phyloP scores from a whole-genome alignment of 2,329 filamentous ascomycete genomes.

The Talaromyces verruculosus region DNA sequence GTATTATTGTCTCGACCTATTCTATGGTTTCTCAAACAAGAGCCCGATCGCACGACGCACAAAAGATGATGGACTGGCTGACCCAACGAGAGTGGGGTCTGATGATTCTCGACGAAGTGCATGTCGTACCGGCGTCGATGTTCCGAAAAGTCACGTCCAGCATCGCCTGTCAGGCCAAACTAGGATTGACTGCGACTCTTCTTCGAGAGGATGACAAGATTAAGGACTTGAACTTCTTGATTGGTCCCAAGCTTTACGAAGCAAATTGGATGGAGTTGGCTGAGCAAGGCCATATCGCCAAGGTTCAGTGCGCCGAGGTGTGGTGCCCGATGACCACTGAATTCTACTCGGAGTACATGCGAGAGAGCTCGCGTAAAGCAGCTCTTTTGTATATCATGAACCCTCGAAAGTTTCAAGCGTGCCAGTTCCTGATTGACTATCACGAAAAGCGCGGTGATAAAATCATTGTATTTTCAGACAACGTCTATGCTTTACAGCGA shows the following conservation, averaged over 20 bases:
- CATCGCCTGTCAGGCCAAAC: slow-evolving; percentile 92
- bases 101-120: slow-evolving; percentile 95
- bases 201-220: slow-evolving; percentile 98
- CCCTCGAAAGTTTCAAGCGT: slow-evolving; percentile 92
- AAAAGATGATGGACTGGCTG: slow-evolving; percentile 97
- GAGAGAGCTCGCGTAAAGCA: slow-evolving; percentile 65
- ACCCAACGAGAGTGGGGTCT: slow-evolving; percentile 89
- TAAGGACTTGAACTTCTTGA: slow-evolving; percentile 92
- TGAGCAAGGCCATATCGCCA: slow-evolving; percentile 93
- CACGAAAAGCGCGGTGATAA: slow-evolving; percentile 94
- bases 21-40: slow-evolving; percentile 96
- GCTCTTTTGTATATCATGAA: slow-evolving; percentile 92
- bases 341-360: slow-evolving; percentile 92
- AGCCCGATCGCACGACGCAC: slow-evolving; percentile 83
- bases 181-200: slow-evolving; percentile 89
- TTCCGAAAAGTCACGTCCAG: slow-evolving; percentile 91
- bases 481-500: slow-evolving; percentile 84
- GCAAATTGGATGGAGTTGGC: slow-evolving; percentile 99
- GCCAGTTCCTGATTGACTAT: slow-evolving; percentile 97
- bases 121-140: slow-evolving; percentile 95
- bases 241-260: slow-evolving; percentile 95
- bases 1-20: slow-evolving; percentile 96
- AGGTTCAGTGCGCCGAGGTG: slow-evolving; percentile 96
- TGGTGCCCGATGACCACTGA: slow-evolving; percentile 99
- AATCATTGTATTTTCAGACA: slow-evolving; percentile 97